These are phyloP conservation scores for Vaccinium corymbosum DNA, from an alignment of 148 eudicot species.

Conservation along the genomic window DNA sequence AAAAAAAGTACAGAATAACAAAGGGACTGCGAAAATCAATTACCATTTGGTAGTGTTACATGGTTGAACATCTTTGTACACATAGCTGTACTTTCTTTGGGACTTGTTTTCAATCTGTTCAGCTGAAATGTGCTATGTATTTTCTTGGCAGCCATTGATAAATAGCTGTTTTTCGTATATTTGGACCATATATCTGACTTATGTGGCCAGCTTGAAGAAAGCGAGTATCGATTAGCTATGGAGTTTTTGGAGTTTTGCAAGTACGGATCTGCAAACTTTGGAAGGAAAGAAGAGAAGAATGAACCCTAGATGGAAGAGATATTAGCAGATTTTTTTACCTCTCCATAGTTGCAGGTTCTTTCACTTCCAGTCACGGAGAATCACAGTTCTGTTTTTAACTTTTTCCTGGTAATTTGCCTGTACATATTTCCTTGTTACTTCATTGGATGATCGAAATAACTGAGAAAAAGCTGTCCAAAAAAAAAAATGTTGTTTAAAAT, in stretches of 20 bases:
- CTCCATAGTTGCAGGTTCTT: not conserved
- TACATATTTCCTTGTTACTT: not conserved
- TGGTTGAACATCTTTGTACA: not conserved
- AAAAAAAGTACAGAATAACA: not conserved
- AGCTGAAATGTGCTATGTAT: not conserved
- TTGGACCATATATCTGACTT: constrained; percentile 78
- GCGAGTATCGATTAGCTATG: constrained; percentile 23
- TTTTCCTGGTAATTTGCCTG: not conserved
- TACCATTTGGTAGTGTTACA: not conserved
- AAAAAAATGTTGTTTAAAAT: too few relatives aligned
- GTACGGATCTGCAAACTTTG: not conserved
- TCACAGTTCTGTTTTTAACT: not conserved
- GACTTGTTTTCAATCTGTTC: not conserved
- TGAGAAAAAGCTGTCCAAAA: not conserved
- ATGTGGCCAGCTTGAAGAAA: constrained; percentile 72
- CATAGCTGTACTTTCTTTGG: not conserved
- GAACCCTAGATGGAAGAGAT: not conserved
- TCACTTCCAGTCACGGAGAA: not conserved
- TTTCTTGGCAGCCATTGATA: constrained; percentile 57
- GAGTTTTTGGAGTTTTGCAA: not conserved
- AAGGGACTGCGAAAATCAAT: not conserved
- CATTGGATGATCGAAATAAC: not conserved
- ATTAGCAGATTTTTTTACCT: not conserved
- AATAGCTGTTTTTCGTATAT: constrained; percentile 66
- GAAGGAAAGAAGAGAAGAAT: not conserved